These are phyloP conservation scores for Aspergillus japonicus DNA, from an alignment of 2,329 filamentous ascomycete species.

Conservation along the genomic window DNA sequence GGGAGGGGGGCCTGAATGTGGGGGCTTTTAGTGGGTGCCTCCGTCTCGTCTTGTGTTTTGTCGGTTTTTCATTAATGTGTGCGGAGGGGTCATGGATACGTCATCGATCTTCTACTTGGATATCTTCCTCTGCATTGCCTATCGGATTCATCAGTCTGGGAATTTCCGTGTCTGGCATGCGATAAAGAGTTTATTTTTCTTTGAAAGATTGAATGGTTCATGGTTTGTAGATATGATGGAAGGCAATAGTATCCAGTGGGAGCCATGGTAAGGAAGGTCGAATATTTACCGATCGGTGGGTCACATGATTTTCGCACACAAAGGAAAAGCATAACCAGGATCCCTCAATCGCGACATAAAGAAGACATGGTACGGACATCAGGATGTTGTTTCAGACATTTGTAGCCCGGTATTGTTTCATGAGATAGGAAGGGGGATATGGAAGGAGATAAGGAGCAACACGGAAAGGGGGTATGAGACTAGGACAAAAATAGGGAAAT, in stretches of 20 bases:
- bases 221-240: neutral
- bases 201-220: too few relatives aligned
- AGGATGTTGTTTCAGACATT: conserved; percentile 6
- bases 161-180: too few relatives aligned
- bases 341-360: conserved; percentile 7
- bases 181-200: too few relatives aligned
- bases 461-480: conserved; percentile 24
- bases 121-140: too few relatives aligned
- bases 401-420: neutral
- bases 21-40: neutral
- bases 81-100: neutral
- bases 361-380: conserved; percentile 15
- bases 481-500: conserved; percentile 6
- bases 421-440: neutral
- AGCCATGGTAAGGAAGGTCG: neutral
- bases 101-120: neutral
- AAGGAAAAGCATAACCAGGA: conserved; percentile 11
- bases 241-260: neutral
- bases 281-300: neutral
- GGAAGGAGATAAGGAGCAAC: conserved; percentile 13
- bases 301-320: conserved; percentile 10
- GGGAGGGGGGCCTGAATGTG: neutral
- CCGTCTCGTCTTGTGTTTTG: neutral
- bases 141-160: too few relatives aligned
- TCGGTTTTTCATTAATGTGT: neutral